These are phyloP conservation scores for Agaricus bisporus DNA, from an alignment of 768 basidiomycete genomes.

Conservation along the genomic window DNA sequence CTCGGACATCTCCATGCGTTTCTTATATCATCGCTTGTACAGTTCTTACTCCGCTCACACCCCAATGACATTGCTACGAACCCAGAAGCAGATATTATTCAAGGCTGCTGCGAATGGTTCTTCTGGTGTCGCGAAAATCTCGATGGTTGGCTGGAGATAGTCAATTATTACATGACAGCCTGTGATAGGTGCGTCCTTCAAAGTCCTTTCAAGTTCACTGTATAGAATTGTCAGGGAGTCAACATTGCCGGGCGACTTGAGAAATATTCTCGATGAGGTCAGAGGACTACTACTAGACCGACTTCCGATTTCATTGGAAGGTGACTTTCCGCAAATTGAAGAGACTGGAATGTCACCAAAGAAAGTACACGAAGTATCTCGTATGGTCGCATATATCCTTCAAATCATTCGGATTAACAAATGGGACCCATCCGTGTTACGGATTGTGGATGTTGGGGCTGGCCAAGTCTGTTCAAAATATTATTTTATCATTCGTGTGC, in stretches of 20 bases:
- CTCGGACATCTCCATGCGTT: neutral
- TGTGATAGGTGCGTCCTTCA: neutral
- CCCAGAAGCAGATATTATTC: neutral
- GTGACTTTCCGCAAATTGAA: slow-evolving; percentile 8
- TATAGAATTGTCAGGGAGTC: neutral
- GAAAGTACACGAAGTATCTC: slow-evolving; percentile 64
- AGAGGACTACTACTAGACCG: slow-evolving; percentile 20
- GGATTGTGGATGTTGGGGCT: slow-evolving; percentile 69
- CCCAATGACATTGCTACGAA: slow-evolving; percentile 2
- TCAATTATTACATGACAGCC: slow-evolving; percentile 7
- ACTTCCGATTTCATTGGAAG: slow-evolving; percentile 15
- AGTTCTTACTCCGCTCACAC: neutral
- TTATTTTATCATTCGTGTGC: neutral
- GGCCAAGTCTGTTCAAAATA: slow-evolving; percentile 45
- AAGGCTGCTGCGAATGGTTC: neutral
- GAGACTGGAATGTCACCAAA: slow-evolving; percentile 64
- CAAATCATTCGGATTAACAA: slow-evolving; percentile 25
- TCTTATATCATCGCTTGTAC: neutral
- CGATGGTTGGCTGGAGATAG: slow-evolving; percentile 1
- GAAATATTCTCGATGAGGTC: slow-evolving; percentile 15
- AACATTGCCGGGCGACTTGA: slow-evolving; percentile 7
- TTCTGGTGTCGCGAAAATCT: neutral
- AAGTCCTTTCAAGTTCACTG: neutral
- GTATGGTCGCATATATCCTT: slow-evolving; percentile 53
- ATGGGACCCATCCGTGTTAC: slow-evolving; percentile 17